A percentile compares a stretch with the other conserved stretches of the same genome.
These are phyloP conservation scores for Areca catechu DNA, from an alignment of 176 grass and related monocot species.

Conservation along the genomic window DNA sequence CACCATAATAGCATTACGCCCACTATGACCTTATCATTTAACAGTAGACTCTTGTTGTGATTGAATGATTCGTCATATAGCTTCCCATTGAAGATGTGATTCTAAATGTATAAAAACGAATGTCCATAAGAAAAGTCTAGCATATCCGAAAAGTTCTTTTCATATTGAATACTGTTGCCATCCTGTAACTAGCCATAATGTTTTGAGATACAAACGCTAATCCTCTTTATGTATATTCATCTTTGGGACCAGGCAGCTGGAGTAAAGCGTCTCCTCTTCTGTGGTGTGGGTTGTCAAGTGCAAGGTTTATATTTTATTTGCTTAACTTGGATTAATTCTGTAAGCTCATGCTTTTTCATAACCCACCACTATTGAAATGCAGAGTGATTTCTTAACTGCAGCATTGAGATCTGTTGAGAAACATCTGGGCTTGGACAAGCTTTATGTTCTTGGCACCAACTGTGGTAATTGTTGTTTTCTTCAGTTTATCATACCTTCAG, in stretches of 20 bases:
- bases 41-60: no score
- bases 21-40: no score
- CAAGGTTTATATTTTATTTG: constrained; percentile 48
- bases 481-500: background rate
- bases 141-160: no score
- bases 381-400: constrained; percentile 38
- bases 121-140: no score
- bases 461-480: constrained; percentile 56
- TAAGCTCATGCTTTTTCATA: constrained; percentile 17
- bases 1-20: no score
- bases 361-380: constrained; percentile 36
- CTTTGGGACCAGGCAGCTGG: constrained; percentile 73
- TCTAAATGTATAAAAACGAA: no score
- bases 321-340: constrained; percentile 6
- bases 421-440: constrained; percentile 93
- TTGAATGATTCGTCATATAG: no score
- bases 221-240: background rate
- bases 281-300: constrained; percentile 95
- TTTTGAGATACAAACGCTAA: no score
- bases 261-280: constrained; percentile 95
- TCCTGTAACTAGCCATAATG: no score
- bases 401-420: constrained; percentile 91
- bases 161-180: no score
- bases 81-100: no score
- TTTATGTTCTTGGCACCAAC: constrained; percentile 97